Base-by-base conservation (phyloP, 2,329 filamentous ascomycete genomes). In the Trichoderma endophyticum region DNA sequence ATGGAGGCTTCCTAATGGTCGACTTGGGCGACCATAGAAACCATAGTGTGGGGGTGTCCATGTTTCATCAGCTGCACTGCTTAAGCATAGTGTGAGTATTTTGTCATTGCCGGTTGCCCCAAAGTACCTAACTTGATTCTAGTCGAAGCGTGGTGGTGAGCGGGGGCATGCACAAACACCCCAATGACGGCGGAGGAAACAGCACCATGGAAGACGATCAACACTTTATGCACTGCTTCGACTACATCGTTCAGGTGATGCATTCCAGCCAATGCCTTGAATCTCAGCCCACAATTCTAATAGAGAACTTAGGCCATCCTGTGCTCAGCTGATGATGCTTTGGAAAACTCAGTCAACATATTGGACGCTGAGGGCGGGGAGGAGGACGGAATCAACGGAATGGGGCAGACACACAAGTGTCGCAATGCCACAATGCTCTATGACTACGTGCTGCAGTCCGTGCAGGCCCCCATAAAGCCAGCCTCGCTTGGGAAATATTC, bases 61-160 rank as follows among this genome's bases (percentile, higher is more conserved):
- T 65, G 62, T 65, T 65, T 43, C 62, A 65, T 48, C 62, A 65
- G 39, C 62, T 65, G 39, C 62, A 65, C 36, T 65, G 62, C 36
- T 24, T 65, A 26, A 21, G 36, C 26, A 48, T 65, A 30, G 48
- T 65, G 62, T 48, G 36, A 65, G 62, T 51, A 36, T 56, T 21
- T 56, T 28, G 3, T 21, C 36, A 56, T 56, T 56, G 51, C 51
- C n/a, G 9, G 51, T n/a, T 64, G 12, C 36, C 36, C 36, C 14
- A 39, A 39, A 14, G 36, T 15, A 39, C 14, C 36, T 39, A 39
- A 39, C 36, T 39, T 39, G 36, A 39, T 39, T 6, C 36, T 39
- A 39, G 36, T 39, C 36, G 36, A 39, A 39, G 36, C 36, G 36
- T 39, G 36, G 36, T 39, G 12, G 36, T 39, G 36, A 4, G 36